phyloP scores from a whole-genome alignment of 1,284 basidiomycete genomes.

The Flammula alnicola region DNA sequence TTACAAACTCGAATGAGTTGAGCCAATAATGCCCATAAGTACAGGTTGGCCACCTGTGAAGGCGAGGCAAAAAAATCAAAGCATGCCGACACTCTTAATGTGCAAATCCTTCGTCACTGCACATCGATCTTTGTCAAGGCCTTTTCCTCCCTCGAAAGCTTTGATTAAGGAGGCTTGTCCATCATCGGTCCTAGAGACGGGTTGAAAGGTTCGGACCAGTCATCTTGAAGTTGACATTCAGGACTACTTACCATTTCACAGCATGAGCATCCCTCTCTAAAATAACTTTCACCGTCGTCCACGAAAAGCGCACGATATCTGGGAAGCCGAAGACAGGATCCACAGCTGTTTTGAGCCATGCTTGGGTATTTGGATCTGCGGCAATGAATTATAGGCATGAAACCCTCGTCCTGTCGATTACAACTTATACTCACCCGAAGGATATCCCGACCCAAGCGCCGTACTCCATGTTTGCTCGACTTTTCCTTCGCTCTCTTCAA shows the following conservation, averaged over 20 bases:
- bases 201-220: conserved; percentile 2
- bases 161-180: conserved; percentile 75
- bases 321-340: conserved; percentile 95
- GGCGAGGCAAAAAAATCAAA: conserved; percentile 8
- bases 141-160: conserved; percentile 72
- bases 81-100: conserved; percentile 59
- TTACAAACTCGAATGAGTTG: too few species aligned
- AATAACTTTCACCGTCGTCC: conserved; percentile 90
- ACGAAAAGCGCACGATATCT: conserved; percentile 90
- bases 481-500: conserved; percentile 57
- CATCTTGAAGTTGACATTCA: background rate
- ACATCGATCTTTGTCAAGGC: conserved; percentile 72
- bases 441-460: conserved; percentile 83
- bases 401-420: background rate
- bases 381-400: background rate
- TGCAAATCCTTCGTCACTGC: conserved; percentile 72
- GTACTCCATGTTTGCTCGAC: conserved; percentile 41
- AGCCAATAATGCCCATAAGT: background rate
- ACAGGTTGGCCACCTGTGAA: background rate
- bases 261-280: conserved; percentile 81
- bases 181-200: conserved; percentile 71
- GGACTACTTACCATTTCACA: conserved; percentile 73
- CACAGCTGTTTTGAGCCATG: conserved; percentile 79
- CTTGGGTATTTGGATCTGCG: conserved; percentile 90
- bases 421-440: conserved; percentile 62